Evolutionary conservation across 352 stramenopile genomes (phyloP).

Genomic region (Halophytophthora polymorphica): DNA sequence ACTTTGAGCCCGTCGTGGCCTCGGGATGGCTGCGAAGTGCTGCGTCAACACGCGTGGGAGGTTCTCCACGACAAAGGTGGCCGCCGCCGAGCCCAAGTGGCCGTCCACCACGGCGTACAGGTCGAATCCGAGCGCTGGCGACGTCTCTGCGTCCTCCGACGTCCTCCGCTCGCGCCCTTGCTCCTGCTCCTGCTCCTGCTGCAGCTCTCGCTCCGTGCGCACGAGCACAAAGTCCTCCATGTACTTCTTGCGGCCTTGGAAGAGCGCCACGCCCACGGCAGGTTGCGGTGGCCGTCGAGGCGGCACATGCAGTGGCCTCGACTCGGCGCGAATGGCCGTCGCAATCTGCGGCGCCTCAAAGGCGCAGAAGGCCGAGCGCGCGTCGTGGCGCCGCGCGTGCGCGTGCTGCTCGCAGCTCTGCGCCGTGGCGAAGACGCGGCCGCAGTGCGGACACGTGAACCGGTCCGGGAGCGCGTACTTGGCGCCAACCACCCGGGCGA

Average conservation of each 20-base stretch:
- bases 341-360: slow-evolving; percentile 37
- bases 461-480: slow-evolving; percentile 45
- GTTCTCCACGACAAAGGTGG: slow-evolving; percentile 70
- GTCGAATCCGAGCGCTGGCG: slow-evolving; percentile 44
- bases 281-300: slow-evolving; percentile 3
- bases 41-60: slow-evolving; percentile 29
- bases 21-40: slow-evolving; percentile 29
- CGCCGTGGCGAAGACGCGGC: slow-evolving; percentile 58
- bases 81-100: slow-evolving; percentile 89
- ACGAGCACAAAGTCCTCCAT: slow-evolving; percentile 90
- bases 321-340: slow-evolving; percentile 22
- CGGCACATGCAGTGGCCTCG: slow-evolving; percentile 9
- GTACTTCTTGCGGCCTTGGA: slow-evolving; percentile 91
- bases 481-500: slow-evolving; percentile 49
- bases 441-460: slow-evolving; percentile 64
- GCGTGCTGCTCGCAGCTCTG: slow-evolving; percentile 59
- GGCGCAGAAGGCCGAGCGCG: slow-evolving; percentile 47
- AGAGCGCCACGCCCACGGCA: slow-evolving; percentile 43
- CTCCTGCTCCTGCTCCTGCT: slow-evolving; percentile 2
- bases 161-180: background rate
- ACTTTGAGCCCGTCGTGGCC: slow-evolving; percentile 2
- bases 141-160: background rate
- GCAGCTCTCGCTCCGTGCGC: slow-evolving; percentile 25
- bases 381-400: slow-evolving; percentile 41
- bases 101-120: slow-evolving; percentile 96